A percentile compares a stretch with the other conserved stretches of the same genome.
Evolutionary conservation across 495 filamentous ascomycete genomes (phyloP).

Genomic region (Aspergillus sclerotioniger): DNA sequence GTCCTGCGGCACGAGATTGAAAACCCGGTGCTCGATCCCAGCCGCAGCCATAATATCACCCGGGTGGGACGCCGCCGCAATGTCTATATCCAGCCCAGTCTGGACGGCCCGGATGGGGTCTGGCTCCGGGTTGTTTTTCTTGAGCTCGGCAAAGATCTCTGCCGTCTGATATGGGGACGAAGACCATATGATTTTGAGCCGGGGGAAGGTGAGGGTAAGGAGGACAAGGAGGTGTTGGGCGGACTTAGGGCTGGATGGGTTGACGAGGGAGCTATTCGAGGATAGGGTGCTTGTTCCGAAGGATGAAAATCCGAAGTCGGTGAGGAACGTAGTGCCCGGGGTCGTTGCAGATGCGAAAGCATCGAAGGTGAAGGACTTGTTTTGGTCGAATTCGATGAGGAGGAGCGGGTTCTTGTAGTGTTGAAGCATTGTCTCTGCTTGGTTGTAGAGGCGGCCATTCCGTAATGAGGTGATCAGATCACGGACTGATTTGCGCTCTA

Average conservation of each 20-base stretch:
- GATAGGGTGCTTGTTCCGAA: conserved; percentile 53
- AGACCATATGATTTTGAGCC: conserved; percentile 89
- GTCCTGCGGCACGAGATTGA: conserved; percentile 72
- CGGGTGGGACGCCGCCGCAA: conserved; percentile 51
- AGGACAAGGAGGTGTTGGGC: conserved; percentile 91
- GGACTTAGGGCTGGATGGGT: conserved; percentile 58
- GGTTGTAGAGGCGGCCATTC: conserved; percentile 86
- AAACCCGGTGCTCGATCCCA: conserved; percentile 50
- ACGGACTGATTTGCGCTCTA: conserved; percentile 89
- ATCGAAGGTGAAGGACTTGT: conserved; percentile 95
- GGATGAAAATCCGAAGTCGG: conserved; percentile 66
- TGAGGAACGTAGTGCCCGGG: conserved; percentile 38
- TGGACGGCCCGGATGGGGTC: conserved; percentile 85
- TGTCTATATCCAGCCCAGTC: conserved; percentile 69
- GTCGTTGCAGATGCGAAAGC: conserved; percentile 62
- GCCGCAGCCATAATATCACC: conserved; percentile 58
- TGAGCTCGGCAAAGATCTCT: conserved; percentile 92
- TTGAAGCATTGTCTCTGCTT: conserved; percentile 90
- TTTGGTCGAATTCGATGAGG: conserved; percentile 95
- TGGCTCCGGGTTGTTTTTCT: conserved; percentile 83
- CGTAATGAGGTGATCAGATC: conserved; percentile 90
- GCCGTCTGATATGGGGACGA: conserved; percentile 93
- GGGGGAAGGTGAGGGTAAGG: conserved; percentile 88
- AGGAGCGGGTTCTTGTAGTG: conserved; percentile 91
- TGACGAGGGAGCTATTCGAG: conserved; percentile 40